phyloP scores from a whole-genome alignment of 2,329 filamentous ascomycete genomes.

The Penicillium sp. region DNA sequence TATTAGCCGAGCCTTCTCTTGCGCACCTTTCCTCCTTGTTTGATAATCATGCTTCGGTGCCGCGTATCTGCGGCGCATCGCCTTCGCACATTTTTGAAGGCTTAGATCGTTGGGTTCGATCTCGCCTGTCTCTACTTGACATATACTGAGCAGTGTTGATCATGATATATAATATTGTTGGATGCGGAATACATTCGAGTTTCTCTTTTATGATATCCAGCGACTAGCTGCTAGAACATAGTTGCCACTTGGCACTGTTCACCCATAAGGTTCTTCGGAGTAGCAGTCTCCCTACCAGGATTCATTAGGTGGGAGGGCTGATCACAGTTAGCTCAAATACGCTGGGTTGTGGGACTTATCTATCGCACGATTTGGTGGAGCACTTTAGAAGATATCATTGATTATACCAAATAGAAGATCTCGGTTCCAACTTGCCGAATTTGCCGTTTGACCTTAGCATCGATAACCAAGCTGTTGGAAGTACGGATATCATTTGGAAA shows the following conservation, averaged over 20 bases:
- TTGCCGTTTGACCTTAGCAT: too few species aligned
- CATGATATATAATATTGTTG: constrained; percentile 6
- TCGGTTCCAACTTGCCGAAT: too few species aligned
- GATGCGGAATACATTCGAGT: not conserved
- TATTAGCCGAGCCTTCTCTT: not conserved
- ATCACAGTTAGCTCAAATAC: too few species aligned
- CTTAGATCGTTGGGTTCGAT: constrained; percentile 6
- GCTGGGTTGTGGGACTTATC: too few species aligned
- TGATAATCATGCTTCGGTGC: not conserved
- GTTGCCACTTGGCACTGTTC: not conserved
- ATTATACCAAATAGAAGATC: too few species aligned
- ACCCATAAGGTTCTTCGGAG: too few species aligned
- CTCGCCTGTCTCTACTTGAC: constrained; percentile 17
- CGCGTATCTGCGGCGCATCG: constrained; percentile 1
- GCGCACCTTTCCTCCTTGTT: not conserved
- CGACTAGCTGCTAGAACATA: not conserved
- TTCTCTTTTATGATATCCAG: not conserved
- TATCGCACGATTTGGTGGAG: too few species aligned
- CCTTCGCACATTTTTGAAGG: constrained; percentile 5
- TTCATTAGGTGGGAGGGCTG: too few species aligned
- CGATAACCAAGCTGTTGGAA: too few species aligned
- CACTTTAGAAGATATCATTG: too few species aligned
- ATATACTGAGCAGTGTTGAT: constrained; percentile 16
- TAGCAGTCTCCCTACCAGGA: too few species aligned
- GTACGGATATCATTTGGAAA: too few species aligned